Evolutionary conservation across 441 rosid genomes (phyloP).

Genomic region (Mallotus japonicus): DNA sequence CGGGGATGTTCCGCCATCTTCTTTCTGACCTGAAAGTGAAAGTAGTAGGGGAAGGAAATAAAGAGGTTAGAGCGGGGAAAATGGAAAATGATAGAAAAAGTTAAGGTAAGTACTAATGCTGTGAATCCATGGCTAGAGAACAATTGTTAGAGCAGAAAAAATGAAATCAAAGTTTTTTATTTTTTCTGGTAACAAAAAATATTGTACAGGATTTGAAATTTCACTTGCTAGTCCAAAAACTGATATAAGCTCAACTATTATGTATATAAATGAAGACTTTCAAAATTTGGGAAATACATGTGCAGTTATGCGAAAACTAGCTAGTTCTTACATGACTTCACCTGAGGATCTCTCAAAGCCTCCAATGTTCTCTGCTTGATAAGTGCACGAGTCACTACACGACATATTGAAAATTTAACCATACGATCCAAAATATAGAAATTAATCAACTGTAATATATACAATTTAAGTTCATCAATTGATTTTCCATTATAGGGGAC

Average conservation of each 20-base stretch:
- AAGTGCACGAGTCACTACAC: conserved; percentile 60
- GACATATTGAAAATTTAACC: conserved; percentile 12
- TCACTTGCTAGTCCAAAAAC: conserved; percentile 9
- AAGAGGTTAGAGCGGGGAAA: not conserved
- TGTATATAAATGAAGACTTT: conserved; percentile 6
- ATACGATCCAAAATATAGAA: not conserved
- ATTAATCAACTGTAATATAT: conserved; percentile 6
- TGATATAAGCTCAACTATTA: conserved; percentile 5
- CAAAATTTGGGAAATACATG: conserved; percentile 1
- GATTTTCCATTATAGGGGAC: conserved; percentile 7
- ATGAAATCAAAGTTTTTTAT: not conserved
- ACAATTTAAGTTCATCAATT: conserved; percentile 4
- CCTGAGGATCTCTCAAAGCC: conserved; percentile 90
- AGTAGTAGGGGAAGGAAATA: conserved; percentile 14
- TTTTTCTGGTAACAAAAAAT: not conserved
- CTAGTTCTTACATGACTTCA: conserved; percentile 79
- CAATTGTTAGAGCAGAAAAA: not conserved
- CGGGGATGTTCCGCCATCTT: conserved; percentile 64
- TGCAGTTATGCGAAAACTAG: conserved; percentile 22
- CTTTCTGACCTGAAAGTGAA: conserved; percentile 71
- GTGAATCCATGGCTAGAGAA: not conserved
- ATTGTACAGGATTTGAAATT: not conserved
- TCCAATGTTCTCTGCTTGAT: conserved; percentile 77
- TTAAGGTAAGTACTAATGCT: not conserved
- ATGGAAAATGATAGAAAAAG: not conserved